A percentile compares a stretch with the other conserved stretches of the same genome.
Evolutionary conservation across 768 basidiomycete species (phyloP).

Genomic region (Amanita rubescens): DNA sequence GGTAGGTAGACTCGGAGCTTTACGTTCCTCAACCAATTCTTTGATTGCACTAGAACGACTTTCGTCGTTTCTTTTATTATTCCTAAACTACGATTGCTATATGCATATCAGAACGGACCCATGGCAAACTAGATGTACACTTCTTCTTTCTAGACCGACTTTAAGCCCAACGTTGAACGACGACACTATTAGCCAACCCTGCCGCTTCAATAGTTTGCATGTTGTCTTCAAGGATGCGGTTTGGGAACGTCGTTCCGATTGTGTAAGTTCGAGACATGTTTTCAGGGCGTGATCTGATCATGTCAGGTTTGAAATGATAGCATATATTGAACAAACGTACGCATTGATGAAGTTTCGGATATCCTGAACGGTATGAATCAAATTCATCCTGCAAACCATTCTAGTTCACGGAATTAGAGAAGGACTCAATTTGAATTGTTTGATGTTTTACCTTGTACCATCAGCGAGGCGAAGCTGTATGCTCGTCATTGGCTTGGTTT

Average conservation of each 20-base stretch:
- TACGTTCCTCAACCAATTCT: too few relatives aligned
- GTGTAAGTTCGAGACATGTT: constrained; percentile 56
- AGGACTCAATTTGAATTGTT: not conserved
- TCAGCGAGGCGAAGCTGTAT: constrained; percentile 88
- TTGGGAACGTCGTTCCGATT: constrained; percentile 88
- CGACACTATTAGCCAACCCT: constrained; percentile 70
- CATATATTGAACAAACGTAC: constrained; percentile 38
- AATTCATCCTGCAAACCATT: constrained; percentile 81
- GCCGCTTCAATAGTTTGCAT: constrained; percentile 63
- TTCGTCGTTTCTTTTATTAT: too few relatives aligned
- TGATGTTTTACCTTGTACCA: constrained; percentile 62
- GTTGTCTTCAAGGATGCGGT: constrained; percentile 59
- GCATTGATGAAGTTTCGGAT: constrained; percentile 85
- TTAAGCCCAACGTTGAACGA: constrained; percentile 74
- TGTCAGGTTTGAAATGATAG: not conserved
- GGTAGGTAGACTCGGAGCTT: too few relatives aligned
- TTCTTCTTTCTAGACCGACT: not conserved
- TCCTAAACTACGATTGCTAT: too few relatives aligned
- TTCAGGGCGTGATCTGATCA: constrained; percentile 60
- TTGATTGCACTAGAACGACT: too few relatives aligned
- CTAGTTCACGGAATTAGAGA: constrained; percentile 26
- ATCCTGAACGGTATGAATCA: constrained; percentile 83
- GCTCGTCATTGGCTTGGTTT: constrained; percentile 73
- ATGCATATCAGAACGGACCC: not conserved
- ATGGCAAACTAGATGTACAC: not conserved